Evolutionary conservation across 805 yeast genomes (phyloP), one percentile per base, ranked within the genome.

Genomic region (Candida montana): DNA sequence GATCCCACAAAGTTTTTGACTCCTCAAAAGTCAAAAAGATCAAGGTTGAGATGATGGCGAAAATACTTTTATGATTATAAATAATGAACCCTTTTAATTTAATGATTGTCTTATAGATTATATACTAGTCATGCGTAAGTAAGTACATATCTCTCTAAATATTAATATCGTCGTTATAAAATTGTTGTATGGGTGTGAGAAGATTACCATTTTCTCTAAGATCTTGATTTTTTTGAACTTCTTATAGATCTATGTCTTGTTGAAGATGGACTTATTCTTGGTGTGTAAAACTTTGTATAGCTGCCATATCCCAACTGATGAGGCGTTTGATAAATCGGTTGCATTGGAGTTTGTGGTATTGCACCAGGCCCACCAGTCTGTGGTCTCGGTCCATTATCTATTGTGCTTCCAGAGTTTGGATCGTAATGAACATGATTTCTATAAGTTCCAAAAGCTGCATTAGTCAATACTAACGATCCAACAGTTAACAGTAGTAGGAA

Each of bases 401-500:
- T 23, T 8, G 28, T 13, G 11, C 19, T n/a, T 8, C 26, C 23
- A 13, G 17, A n/a, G 15, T 35, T 19, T 33, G 40, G 35, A 16
- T 47, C 44, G 19, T 41, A 42, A n/a, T 43, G 51, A 19, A 45
- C 38, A 40, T 57, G 55, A 30, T 63, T 61, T 49, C 64, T 62
- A 43, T 65, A 64, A 6, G 64, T 60, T 1, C 72, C 74, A 54
- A 77, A 74, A 0, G 74, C 74, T 7, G 71, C 50, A 49, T 78
- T 79, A 1, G 80, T 72, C 7, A 72, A 62, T 8, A 73, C 55
- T 24, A 81, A 58, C 3, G 79, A 65, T 1, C 84, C 85, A 31
- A 77, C 63, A 3, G 74, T 58, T 17, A 75, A 50, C 2, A 72
- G 35, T 4, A 68, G 45, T 13, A 79, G 51, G 40, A 79, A 69